phyloP scores from a whole-genome alignment of 345 rosid genomes.

The Populus davidiana region DNA sequence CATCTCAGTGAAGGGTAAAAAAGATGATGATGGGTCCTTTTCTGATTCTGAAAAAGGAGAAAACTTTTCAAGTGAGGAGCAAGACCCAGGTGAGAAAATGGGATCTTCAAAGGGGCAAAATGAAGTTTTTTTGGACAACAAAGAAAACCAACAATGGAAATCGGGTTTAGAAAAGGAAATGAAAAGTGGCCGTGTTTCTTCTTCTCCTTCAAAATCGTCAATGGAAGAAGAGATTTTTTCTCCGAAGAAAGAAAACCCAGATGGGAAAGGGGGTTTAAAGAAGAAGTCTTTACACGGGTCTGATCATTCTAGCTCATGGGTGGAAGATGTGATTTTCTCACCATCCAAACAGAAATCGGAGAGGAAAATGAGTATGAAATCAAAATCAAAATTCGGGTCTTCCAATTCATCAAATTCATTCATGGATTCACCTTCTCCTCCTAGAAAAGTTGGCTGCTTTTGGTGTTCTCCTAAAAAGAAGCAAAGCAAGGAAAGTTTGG shows the following conservation, averaged over 20 bases:
- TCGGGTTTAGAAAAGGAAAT: constrained; percentile 9
- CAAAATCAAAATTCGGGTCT: constrained; percentile 13
- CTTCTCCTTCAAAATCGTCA: constrained; percentile 18
- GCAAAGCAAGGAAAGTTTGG: constrained; percentile 27
- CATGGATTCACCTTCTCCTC: constrained; percentile 52
- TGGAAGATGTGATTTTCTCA: background rate
- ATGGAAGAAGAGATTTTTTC: constrained; percentile 12
- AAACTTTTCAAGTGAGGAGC: background rate
- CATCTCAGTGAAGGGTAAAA: background rate
- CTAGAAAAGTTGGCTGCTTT: constrained; percentile 48
- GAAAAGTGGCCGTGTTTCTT: constrained; percentile 1
- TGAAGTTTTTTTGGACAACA: constrained; percentile 10
- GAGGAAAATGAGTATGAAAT: constrained; percentile 13
- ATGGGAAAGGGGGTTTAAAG: constrained; percentile 17
- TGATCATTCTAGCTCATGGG: constrained; percentile 12
- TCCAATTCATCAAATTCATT: constrained; percentile 23
- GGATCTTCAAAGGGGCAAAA: background rate
- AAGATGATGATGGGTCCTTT: background rate
- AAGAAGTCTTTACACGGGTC: constrained; percentile 25
- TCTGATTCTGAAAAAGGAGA: background rate
- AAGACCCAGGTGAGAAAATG: background rate
- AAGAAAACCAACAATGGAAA: constrained; percentile 21
- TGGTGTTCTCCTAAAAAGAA: constrained; percentile 63
- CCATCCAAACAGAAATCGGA: background rate
- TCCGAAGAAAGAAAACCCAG: constrained; percentile 16